Conservation (phyloP, 1,284 basidiomycete species). For the Earliella scabrosa region DNA sequence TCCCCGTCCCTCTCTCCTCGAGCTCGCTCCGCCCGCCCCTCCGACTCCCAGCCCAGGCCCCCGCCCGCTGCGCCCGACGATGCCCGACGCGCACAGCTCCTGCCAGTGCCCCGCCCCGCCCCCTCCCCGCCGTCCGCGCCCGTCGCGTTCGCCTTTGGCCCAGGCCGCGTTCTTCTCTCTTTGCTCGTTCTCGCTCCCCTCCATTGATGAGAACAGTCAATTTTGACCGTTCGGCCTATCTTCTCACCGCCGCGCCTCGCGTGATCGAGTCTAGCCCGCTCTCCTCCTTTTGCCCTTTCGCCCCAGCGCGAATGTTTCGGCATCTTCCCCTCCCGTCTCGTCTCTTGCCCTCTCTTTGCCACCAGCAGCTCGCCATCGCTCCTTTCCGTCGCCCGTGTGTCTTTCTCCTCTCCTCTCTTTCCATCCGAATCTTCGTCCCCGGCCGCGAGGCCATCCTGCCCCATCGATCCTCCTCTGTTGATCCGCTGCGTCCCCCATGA, state of each 20-base stretch:
- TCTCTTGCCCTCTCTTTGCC: too few relatives aligned
- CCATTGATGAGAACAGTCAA: slow-evolving; percentile 7
- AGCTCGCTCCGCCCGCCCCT: slow-evolving; percentile 5
- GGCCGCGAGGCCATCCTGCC: slow-evolving; percentile 18
- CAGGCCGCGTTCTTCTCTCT: neutral
- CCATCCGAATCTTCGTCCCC: slow-evolving; percentile 17
- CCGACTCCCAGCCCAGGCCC: slow-evolving; percentile 4
- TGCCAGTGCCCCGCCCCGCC: neutral
- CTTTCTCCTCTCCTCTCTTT: neutral
- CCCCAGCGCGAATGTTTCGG: slow-evolving; percentile 8
- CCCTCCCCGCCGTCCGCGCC: neutral
- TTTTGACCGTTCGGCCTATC: too few relatives aligned
- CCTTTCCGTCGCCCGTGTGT: neutral
- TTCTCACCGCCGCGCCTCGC: slow-evolving; percentile 2
- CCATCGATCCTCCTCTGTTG: slow-evolving; percentile 23
- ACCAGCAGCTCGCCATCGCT: neutral
- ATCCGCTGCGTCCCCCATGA: slow-evolving; percentile 14
- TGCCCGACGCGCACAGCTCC: too few relatives aligned
- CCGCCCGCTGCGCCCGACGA: slow-evolving; percentile 5
- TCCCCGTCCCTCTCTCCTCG: slow-evolving; percentile 7
- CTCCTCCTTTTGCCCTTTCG: neutral
- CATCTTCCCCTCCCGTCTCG: slow-evolving; percentile 7
- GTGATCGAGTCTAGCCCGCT: slow-evolving; percentile 21
- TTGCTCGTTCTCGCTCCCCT: slow-evolving; percentile 2
- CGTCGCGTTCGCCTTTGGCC: neutral